Percentiles rank a stretch among this genome's conserved stretches.
These are phyloP conservation scores for Coprinopsis strossmayeri DNA, from an alignment of 768 basidiomycete genomes.

Conservation along the genomic window DNA sequence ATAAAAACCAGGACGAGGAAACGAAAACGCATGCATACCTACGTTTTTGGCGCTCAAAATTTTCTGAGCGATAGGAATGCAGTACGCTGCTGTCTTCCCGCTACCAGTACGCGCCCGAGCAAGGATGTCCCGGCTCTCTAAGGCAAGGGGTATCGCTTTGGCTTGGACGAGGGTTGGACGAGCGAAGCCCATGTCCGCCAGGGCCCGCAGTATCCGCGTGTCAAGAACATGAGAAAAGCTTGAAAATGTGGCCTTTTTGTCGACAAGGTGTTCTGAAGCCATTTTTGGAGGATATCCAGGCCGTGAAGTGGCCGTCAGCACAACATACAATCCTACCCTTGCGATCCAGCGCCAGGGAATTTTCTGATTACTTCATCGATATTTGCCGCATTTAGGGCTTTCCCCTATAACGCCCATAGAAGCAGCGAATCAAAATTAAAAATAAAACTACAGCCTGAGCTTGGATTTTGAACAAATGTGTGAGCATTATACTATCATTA, in stretches of 20 bases:
- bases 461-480: too few species aligned
- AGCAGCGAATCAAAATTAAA: not conserved
- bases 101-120: constrained; percentile 93
- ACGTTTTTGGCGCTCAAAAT: constrained; percentile 77
- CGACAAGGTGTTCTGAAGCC: constrained; percentile 28
- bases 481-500: too few species aligned
- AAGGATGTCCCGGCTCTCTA: constrained; percentile 86
- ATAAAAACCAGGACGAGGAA: constrained; percentile 1
- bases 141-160: constrained; percentile 87
- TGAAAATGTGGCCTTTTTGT: constrained; percentile 44
- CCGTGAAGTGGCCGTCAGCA: not conserved
- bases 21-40: constrained; percentile 29
- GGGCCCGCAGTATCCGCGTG: constrained; percentile 75
- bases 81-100: constrained; percentile 96
- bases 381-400: not conserved
- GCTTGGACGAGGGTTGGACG: constrained; percentile 89
- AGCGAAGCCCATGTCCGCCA: constrained; percentile 87
- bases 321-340: not conserved
- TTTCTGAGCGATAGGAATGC: constrained; percentile 86
- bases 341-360: not conserved
- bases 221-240: constrained; percentile 78
- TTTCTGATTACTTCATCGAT: not conserved
- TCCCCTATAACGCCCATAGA: not conserved
- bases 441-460: too few species aligned
- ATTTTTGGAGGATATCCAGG: not conserved